A percentile compares a stretch with the other conserved stretches of the same genome.
Conservation (phyloP, 441 rosid genomes). For the Dalechampia spathulata region DNA sequence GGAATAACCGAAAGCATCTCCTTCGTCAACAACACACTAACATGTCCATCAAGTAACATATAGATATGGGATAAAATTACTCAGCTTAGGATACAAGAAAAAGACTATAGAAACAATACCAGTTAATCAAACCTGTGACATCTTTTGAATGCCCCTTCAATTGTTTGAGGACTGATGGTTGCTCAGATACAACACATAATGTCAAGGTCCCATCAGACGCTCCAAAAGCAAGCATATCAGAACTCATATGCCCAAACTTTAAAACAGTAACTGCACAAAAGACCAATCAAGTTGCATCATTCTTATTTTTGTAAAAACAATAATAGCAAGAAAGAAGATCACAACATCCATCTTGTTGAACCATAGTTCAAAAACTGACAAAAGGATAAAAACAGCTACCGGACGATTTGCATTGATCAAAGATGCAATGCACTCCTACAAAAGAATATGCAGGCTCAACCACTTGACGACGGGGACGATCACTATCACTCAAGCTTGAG, state of each 20-base stretch:
- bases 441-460: slow-evolving; percentile 87
- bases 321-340: too few species aligned
- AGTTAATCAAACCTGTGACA: slow-evolving; percentile 96
- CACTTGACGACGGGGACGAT: slow-evolving; percentile 46
- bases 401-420: slow-evolving; percentile 92
- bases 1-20: background rate
- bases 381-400: slow-evolving; percentile 33
- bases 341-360: background rate
- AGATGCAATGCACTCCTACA: slow-evolving; percentile 95
- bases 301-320: too few species aligned
- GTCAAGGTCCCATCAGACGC: slow-evolving; percentile 91
- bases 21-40: background rate
- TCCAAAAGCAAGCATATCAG: slow-evolving; percentile 89
- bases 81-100: slow-evolving; percentile 22
- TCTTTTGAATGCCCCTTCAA: slow-evolving; percentile 84
- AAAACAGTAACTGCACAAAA: slow-evolving; percentile 70
- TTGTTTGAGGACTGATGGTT: slow-evolving; percentile 60
- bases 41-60: slow-evolving; percentile 1
- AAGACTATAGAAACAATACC: slow-evolving; percentile 54
- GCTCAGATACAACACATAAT: slow-evolving; percentile 70
- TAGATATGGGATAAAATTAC: background rate
- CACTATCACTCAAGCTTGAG: slow-evolving; percentile 67
- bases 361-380: background rate
- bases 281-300: slow-evolving; percentile 13
- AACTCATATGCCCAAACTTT: slow-evolving; percentile 94